Conservation (phyloP, 129 eudicot species). For the sunflower (Helianthus annuus) region HanXRQr2.0-SUNRISE NC_035445.2:61432145-61432644, state of each 20-base stretch:
- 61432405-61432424: slow-evolving; percentile 21
- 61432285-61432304: slow-evolving; percentile 36
- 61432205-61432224: slow-evolving; percentile 25
- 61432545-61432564: slow-evolving; percentile 74
- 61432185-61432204: background rate
- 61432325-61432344: slow-evolving; percentile 40
- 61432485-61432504: slow-evolving; percentile 90
- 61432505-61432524: slow-evolving; percentile 96
- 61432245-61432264: slow-evolving; percentile 27
- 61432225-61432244: slow-evolving; percentile 31
- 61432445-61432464: slow-evolving; percentile 3
- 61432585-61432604: slow-evolving; percentile 23
- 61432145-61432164: slow-evolving; percentile 64
- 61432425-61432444: slow-evolving; percentile 27
- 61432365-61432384: slow-evolving; percentile 44
- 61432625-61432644: slow-evolving; percentile 69
- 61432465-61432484: slow-evolving; percentile 46
- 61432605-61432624: slow-evolving; percentile 44
- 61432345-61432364: slow-evolving; percentile 44
- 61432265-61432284: slow-evolving; percentile 35
- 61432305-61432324: slow-evolving; percentile 49
- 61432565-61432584: slow-evolving; percentile 74
- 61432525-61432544: slow-evolving; percentile 57
- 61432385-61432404: slow-evolving; percentile 15
- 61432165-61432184: slow-evolving; percentile 10